Evolutionary conservation across 169 alveolate species (phyloP), one percentile per base, ranked within the genome.

Genomic region (Plasmodium vivax): DNA sequence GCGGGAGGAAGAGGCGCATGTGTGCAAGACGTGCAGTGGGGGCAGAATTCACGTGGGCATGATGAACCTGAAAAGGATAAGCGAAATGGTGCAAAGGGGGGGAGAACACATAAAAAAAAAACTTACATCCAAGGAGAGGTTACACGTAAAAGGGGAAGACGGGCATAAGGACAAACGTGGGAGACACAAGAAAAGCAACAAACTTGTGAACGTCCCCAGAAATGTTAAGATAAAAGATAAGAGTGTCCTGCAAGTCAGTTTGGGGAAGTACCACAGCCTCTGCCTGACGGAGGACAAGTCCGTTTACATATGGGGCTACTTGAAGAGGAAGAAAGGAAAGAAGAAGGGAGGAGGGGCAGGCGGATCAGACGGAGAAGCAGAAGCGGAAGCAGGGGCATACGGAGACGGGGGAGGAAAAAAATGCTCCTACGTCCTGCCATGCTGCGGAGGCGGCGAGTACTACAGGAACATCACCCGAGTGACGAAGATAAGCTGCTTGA

Each of bases 221-320:
- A 79, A 90, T 10, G 82, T 90, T 1, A 90, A 90, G 9, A 90
- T 90, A 80, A 90, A 80, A 71, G 58, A 90, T 6, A 79, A 81
- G 34, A 80, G 68, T 30, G 73, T 90, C 10, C 51, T 90, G 38
- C 94, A 90, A 41, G 75, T 90, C 1, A 90, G 94, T 79, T 16
- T 90, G 34, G 90, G 94, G 0, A 90, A 90, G 54, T 90, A 90
- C 72, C 90, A 90, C 80, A 73, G 94, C 51, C 51, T 90, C 1
- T 90, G 94, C 23, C 83, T 90, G 41, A 80, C 94, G 27, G 91
- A 90, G 54, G 94, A 90, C 19, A 79, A 81, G 54, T 79, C 79
- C 30, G 91, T 90, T 16, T 90, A 90, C 43, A 81, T 90, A 62
- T 90, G 94, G 94, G 94, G 94, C 19, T 90, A 90, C 43, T 47